Evolutionary conservation across 2,329 filamentous ascomycete genomes (phyloP), one percentile per base, ranked within the genome.

Genomic region (Talaromyces piceae): DNA sequence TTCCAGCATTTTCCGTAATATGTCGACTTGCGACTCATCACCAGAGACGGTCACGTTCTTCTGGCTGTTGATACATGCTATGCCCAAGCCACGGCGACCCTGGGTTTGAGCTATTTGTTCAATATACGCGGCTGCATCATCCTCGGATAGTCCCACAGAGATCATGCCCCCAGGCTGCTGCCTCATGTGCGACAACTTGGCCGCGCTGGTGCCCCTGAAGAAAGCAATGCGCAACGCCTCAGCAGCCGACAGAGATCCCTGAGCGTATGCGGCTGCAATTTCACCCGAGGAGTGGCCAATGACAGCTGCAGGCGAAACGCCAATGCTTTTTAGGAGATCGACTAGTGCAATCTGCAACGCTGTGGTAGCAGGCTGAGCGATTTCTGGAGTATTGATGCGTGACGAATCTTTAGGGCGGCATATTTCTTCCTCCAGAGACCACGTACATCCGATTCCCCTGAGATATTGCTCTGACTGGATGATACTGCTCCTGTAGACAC

Each of bases 231-330:
- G 56, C 5, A 74, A 67, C 4, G 72, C 71, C 5, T 70, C 66
- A 3, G 55, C 41, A 3, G 59, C 61, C 0, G 61, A 59, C 7
- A 77, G 51, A 4, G 64, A 58, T 0, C 72, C 74, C 0, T 72
- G 67, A 1, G 73, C 70, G 47, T 74, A 77, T 0, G 70, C 73
- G 0, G 71, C 72, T 2, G 56, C 71, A 11, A 76, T 76, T 55
- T 77, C 74, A 7, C 74, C 74, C 0, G 68, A 71, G 0, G 72
- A 75, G 56, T 76, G 74, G 11, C 74, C 73, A 3, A 73, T 64
- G 1, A 72, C 69, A 3, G 62, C 64, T 5, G 45, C 22, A 5
- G 69, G 62, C 0, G 41, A 39, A 12, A 74, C 50, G 12, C 65
- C 65, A 11, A 64, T 64, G 1, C 56, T 46, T 1, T 50, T 45